Percentiles rank a stretch among this genome's conserved stretches.
Evolutionary conservation across 2,329 filamentous ascomycete genomes (phyloP).

Genomic region (Parafenestella ontariensis): DNA sequence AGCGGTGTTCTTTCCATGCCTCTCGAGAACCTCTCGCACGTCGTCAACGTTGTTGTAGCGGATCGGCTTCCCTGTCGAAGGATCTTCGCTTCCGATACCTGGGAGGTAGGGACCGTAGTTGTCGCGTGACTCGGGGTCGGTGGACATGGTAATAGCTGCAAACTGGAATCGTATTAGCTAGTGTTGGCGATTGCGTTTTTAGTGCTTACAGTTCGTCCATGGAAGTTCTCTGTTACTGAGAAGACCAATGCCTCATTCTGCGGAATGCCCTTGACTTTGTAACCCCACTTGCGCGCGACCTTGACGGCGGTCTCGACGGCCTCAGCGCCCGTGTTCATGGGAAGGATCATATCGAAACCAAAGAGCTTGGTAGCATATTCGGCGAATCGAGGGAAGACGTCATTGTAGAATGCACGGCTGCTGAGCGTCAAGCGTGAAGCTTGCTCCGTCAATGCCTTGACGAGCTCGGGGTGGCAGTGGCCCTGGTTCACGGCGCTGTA

Average conservation of each 20-base stretch:
- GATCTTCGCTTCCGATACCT: constrained; percentile 78
- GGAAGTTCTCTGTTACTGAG: constrained; percentile 89
- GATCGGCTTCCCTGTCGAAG: constrained; percentile 77
- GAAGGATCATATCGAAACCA: constrained; percentile 96
- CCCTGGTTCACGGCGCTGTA: constrained; percentile 99
- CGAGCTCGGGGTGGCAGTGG: constrained; percentile 94
- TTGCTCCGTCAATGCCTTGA: constrained; percentile 89
- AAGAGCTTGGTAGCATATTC: constrained; percentile 89
- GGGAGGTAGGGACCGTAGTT: constrained; percentile 98
- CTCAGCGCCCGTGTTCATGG: constrained; percentile 98
- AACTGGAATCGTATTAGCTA: constrained; percentile 65
- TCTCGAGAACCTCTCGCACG: constrained; percentile 78
- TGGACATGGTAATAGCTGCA: constrained; percentile 92
- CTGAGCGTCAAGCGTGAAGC: constrained; percentile 88
- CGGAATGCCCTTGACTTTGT: constrained; percentile 92
- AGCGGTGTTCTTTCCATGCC: constrained; percentile 83
- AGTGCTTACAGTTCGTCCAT: constrained; percentile 82
- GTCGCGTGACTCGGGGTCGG: constrained; percentile 91
- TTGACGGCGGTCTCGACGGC: constrained; percentile 96
- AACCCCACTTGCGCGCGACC: constrained; percentile 96
- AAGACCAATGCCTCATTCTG: constrained; percentile 85
- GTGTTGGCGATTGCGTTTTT: neutral
- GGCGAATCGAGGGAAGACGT: constrained; percentile 95
- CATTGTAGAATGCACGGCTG: constrained; percentile 96
- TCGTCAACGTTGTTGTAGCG: constrained; percentile 86